Evolutionary conservation across 2,329 filamentous ascomycete species (phyloP).

Genomic region (Aspergillus tubingensis): DNA sequence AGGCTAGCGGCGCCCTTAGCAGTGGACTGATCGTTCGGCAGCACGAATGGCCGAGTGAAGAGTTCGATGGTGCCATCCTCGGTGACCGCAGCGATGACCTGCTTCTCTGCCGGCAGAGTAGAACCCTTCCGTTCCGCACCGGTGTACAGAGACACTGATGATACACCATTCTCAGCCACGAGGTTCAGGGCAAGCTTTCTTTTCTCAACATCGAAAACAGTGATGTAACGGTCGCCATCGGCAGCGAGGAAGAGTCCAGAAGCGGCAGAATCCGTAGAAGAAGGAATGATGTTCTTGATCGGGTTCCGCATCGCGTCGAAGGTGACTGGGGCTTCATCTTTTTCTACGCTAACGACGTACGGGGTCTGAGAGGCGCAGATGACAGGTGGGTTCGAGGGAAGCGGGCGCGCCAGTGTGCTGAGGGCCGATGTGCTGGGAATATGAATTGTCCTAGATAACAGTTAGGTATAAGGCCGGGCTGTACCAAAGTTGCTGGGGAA

Average conservation of each 20-base stretch:
- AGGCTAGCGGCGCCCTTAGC: slow-evolving; percentile 40
- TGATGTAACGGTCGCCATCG: slow-evolving; percentile 54
- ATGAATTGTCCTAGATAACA: slow-evolving; percentile 41
- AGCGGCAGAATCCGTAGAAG: slow-evolving; percentile 36
- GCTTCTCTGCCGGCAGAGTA: slow-evolving; percentile 34
- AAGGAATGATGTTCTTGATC: slow-evolving; percentile 51
- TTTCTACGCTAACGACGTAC: slow-evolving; percentile 47
- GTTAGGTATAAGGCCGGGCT: slow-evolving; percentile 16
- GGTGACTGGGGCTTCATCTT: slow-evolving; percentile 40
- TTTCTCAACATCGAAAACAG: slow-evolving; percentile 49
- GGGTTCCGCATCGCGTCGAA: slow-evolving; percentile 54
- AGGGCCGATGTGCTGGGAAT: slow-evolving; percentile 44
- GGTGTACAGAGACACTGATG: slow-evolving; percentile 39
- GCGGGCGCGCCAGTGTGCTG: slow-evolving; percentile 44
- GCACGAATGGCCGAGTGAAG: slow-evolving; percentile 52
- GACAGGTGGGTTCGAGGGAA: slow-evolving; percentile 45
- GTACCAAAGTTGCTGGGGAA: slow-evolving; percentile 9
- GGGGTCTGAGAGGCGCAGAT: slow-evolving; percentile 55
- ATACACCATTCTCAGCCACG: slow-evolving; percentile 52
- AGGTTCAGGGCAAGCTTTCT: slow-evolving; percentile 50
- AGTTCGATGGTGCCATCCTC: slow-evolving; percentile 52
- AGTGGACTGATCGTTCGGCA: slow-evolving; percentile 29
- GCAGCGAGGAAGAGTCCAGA: slow-evolving; percentile 50
- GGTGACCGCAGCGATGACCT: slow-evolving; percentile 50
- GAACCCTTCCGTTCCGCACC: slow-evolving; percentile 22